A percentile compares a stretch with the other conserved stretches of the same genome.
Evolutionary conservation across 2,329 filamentous ascomycete species (phyloP).

Genomic region (Nemania diffusa): DNA sequence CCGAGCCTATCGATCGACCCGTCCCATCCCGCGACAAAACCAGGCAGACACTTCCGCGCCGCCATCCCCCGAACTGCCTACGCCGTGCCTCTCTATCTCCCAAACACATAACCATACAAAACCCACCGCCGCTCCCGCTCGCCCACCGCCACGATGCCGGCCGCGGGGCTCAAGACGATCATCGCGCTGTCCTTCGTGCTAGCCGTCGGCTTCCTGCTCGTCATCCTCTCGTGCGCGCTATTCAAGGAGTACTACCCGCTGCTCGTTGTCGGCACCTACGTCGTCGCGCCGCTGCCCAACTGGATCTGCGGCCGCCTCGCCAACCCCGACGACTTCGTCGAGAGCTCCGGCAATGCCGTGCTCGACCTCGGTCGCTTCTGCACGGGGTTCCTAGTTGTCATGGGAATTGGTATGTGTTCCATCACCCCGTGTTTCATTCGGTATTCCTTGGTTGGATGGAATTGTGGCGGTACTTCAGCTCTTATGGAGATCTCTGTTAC

Average conservation of each 20-base stretch:
- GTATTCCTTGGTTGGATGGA: not conserved
- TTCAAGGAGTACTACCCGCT: conserved; percentile 96
- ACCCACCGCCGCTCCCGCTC: conserved; percentile 26
- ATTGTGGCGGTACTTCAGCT: not conserved
- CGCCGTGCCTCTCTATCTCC: not conserved
- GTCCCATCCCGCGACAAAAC: not conserved
- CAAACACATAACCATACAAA: too few relatives aligned
- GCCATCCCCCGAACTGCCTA: conserved; percentile 4
- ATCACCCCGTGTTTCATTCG: not conserved
- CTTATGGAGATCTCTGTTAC: not conserved
- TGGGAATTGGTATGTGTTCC: conserved; percentile 86
- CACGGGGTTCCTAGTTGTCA: conserved; percentile 94
- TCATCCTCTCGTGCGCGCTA: conserved; percentile 96
- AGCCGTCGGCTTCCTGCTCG: conserved; percentile 97
- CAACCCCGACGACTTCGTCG: conserved; percentile 94
- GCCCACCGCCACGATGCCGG: conserved; percentile 62
- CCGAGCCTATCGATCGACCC: not conserved
- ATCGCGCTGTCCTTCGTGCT: conserved; percentile 99
- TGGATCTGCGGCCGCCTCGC: conserved; percentile 91
- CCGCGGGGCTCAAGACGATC: conserved; percentile 97
- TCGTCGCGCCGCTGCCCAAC: conserved; percentile 93
- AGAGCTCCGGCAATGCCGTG: conserved; percentile 83
- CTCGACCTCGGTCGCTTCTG: conserved; percentile 93
- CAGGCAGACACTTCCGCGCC: not conserved
- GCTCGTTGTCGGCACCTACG: conserved; percentile 94